Conservation (phyloP, 2,329 filamentous ascomycete species). For the Scedosporium aurantiacum region DNA sequence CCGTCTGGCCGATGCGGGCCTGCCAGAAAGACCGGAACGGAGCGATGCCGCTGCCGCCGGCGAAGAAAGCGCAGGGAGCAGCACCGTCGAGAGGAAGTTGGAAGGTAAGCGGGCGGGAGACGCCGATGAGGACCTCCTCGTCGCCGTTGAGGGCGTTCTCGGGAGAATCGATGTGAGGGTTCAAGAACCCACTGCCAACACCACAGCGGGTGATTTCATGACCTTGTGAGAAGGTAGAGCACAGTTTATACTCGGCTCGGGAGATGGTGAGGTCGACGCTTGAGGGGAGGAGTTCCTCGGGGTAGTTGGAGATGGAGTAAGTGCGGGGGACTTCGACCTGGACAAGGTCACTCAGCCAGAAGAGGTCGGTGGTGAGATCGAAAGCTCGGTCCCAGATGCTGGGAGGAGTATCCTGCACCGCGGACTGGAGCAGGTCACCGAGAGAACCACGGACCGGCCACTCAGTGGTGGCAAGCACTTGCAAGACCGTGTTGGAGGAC, state of each 20-base stretch:
- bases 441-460: slow-evolving; percentile 41
- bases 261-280: slow-evolving; percentile 41
- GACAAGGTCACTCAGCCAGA: slow-evolving; percentile 36
- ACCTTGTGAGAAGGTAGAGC: slow-evolving; percentile 26
- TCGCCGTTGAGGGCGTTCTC: slow-evolving; percentile 28
- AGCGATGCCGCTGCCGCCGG: slow-evolving; percentile 41
- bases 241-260: slow-evolving; percentile 37
- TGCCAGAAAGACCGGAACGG: slow-evolving; percentile 45
- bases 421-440: slow-evolving; percentile 37
- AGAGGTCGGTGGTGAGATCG: slow-evolving; percentile 26
- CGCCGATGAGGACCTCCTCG: slow-evolving; percentile 38
- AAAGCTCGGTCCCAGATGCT: slow-evolving; percentile 41
- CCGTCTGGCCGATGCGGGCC: slow-evolving; percentile 26
- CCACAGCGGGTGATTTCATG: slow-evolving; percentile 26
- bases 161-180: slow-evolving; percentile 28
- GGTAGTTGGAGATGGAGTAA: slow-evolving; percentile 40
- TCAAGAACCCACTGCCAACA: slow-evolving; percentile 43
- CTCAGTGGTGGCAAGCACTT: slow-evolving; percentile 35
- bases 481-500: slow-evolving; percentile 36
- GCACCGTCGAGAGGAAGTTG: slow-evolving; percentile 38
- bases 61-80: slow-evolving; percentile 40
- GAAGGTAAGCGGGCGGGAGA: slow-evolving; percentile 39
- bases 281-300: slow-evolving; percentile 36
- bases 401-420: slow-evolving; percentile 33
- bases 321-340: slow-evolving; percentile 39